Base-by-base conservation (phyloP, 345 rosid genomes). In the Citrus unshiu region DNA sequence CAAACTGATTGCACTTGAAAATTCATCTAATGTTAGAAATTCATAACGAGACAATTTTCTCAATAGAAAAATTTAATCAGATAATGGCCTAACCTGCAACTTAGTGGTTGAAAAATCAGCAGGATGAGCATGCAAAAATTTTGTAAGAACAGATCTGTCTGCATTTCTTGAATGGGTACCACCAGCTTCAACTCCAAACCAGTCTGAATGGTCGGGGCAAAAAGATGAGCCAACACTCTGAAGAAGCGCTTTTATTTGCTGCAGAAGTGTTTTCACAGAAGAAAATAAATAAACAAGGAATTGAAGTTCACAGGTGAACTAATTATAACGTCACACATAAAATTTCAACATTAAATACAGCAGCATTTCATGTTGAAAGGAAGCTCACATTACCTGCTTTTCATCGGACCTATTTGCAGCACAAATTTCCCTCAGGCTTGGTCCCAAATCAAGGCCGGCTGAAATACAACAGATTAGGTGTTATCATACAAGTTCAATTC, bases 221-320 rank as follows among this genome's bases (percentile, higher is more conserved):
- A 96, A 90, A 39, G 91, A 89, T 75, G 89, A 77, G 64, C 97
- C 99, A 80, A 92, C 90, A 79, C 83, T 86, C 84, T 81, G 80
- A 67, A 96, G 94, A 78, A 96, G 95, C 7, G 94, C 98, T 80
- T 84, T 90, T 58, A 94, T 90, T 94, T 96, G 98, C 99, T 96
- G 92, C 85, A 88, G 29, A 54, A 67, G 59, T 22, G 72, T 82
- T 69, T 73, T 78, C 78, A 72, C 67, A 75, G 30, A 68, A 75
- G 79, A 59, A 81, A 32, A 43, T n/a, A 25, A 37, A 49, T 29
- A 70, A 25, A 51, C 5, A 18, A 75, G 14, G 16, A 6, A 61
- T 18, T 5, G 58, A 70, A 29, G 6, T 32, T 25, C 49, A 46
- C 24, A 9, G 56, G 7, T 37, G 65, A 76, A 35, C 58, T 30